Conservation (phyloP, 768 basidiomycete species). For the Chalciporus chontae region DNA sequence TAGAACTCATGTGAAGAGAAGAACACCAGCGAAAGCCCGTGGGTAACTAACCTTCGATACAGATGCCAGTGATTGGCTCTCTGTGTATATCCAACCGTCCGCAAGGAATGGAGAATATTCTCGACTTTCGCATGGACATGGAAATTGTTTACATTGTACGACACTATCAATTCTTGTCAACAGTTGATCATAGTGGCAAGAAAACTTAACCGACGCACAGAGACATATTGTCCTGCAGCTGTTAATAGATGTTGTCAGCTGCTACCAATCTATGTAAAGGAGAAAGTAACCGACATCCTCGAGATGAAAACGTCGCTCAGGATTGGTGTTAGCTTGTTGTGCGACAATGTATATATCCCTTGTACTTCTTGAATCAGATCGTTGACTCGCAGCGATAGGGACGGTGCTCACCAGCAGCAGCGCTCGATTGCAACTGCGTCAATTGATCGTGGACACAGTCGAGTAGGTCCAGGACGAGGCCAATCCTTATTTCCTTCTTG, state of each 20-base stretch:
- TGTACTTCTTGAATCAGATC: not conserved
- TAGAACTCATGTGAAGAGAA: not conserved
- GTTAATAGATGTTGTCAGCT: not conserved
- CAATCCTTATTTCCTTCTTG: conserved; percentile 8
- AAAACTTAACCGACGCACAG: conserved; percentile 32
- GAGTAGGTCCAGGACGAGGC: conserved; percentile 11
- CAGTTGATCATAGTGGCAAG: not conserved
- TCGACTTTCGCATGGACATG: conserved; percentile 3
- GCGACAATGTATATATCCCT: conserved; percentile 5
- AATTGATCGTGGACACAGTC: conserved; percentile 23
- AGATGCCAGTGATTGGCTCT: not conserved
- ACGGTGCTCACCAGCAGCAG: conserved; percentile 24
- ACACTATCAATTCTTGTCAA: conserved; percentile 3
- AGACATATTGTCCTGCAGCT: conserved; percentile 49
- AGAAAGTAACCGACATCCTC: conserved; percentile 41
- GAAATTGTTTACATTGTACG: conserved; percentile 26
- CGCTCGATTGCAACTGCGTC: conserved; percentile 27
- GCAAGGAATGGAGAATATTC: conserved; percentile 11
- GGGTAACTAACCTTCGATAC: conserved; percentile 10
- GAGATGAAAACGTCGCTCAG: conserved; percentile 39
- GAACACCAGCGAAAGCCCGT: not conserved
- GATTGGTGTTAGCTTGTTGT: conserved; percentile 12
- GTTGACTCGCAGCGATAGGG: not conserved
- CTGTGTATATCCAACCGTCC: not conserved
- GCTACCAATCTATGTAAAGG: not conserved